Conservation (phyloP, 352 stramenopile species). For the Phytophthora meadii region DNA sequence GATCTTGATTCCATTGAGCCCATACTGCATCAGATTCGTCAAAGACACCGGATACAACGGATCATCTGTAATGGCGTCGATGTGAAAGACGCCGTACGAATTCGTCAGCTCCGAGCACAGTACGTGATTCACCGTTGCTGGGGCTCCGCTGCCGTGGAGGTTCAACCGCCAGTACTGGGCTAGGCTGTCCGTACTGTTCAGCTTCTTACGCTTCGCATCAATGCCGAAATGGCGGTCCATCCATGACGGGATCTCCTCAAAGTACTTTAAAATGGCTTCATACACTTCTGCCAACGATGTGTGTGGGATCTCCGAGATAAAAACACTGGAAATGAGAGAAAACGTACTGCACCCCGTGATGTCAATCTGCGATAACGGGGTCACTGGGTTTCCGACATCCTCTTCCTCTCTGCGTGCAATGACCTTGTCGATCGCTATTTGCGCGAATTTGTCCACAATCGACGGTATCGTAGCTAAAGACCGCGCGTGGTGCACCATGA, state of each 20-base stretch:
- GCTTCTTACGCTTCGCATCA: conserved; percentile 17
- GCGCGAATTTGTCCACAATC: conserved; percentile 26
- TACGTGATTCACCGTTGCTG: conserved; percentile 30
- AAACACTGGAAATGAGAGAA: conserved; percentile 58
- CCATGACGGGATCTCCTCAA: conserved; percentile 21
- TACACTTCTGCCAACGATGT: conserved; percentile 39
- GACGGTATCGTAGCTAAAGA: conserved; percentile 26
- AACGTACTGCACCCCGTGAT: conserved; percentile 31
- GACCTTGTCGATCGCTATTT: conserved; percentile 30
- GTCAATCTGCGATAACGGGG: conserved; percentile 34
- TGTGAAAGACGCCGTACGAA: conserved; percentile 30
- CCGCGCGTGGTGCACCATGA: conserved; percentile 26
- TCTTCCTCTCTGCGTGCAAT: conserved; percentile 20
- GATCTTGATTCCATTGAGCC: conserved; percentile 34
- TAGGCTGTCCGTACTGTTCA: conserved; percentile 17
- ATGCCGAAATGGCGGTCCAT: conserved; percentile 45
- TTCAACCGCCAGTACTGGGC: conserved; percentile 28
- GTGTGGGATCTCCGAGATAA: conserved; percentile 58
- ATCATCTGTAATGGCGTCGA: conserved; percentile 40
- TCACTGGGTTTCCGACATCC: conserved; percentile 9
- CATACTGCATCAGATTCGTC: conserved; percentile 22
- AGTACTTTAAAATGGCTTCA: conserved; percentile 25
- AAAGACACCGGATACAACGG: conserved; percentile 19
- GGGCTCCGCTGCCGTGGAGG: conserved; percentile 19
- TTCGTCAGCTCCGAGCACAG: conserved; percentile 34